Percentiles rank a stretch among this genome's conserved stretches.
Conservation (phyloP, 2,329 filamentous ascomycete genomes). For the Aspergillus chevalieri region DNA sequence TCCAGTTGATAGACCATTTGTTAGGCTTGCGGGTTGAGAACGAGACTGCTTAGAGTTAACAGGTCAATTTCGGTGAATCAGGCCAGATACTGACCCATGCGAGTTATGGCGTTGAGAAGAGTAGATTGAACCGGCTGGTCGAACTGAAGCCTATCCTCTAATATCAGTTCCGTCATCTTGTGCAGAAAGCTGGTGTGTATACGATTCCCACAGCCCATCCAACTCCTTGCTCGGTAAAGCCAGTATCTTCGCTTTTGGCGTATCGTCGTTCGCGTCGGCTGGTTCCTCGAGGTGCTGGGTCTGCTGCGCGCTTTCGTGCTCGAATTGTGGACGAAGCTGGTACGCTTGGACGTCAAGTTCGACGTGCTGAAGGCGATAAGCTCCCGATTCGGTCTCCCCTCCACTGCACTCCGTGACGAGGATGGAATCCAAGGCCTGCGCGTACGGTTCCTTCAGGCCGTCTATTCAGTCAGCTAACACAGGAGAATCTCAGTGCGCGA, state of each 20-base stretch:
- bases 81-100: slow-evolving; percentile 27
- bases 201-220: slow-evolving; percentile 41
- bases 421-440: slow-evolving; percentile 27
- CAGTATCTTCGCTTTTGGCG: slow-evolving; percentile 27
- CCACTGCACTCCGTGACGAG: slow-evolving; percentile 37
- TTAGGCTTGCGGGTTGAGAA: slow-evolving; percentile 31
- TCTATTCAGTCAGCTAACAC: slow-evolving; percentile 11
- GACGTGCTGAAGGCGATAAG: slow-evolving; percentile 26
- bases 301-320: slow-evolving; percentile 17
- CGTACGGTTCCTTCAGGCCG: slow-evolving; percentile 17
- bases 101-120: slow-evolving; percentile 35
- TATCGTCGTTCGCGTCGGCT: slow-evolving; percentile 16
- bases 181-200: slow-evolving; percentile 4
- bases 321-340: slow-evolving; percentile 22
- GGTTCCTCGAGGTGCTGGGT: slow-evolving; percentile 12
- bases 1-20: slow-evolving; percentile 39
- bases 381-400: slow-evolving; percentile 15
- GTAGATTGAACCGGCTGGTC: slow-evolving; percentile 36
- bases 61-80: neutral
- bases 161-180: neutral
- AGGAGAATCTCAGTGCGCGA: neutral
- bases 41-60: slow-evolving; percentile 14
- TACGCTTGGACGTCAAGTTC: slow-evolving; percentile 41
- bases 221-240: slow-evolving; percentile 34
- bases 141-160: slow-evolving; percentile 33